Base-by-base conservation (phyloP, 768 basidiomycete genomes). In the Mrakia blollopis region DNA sequence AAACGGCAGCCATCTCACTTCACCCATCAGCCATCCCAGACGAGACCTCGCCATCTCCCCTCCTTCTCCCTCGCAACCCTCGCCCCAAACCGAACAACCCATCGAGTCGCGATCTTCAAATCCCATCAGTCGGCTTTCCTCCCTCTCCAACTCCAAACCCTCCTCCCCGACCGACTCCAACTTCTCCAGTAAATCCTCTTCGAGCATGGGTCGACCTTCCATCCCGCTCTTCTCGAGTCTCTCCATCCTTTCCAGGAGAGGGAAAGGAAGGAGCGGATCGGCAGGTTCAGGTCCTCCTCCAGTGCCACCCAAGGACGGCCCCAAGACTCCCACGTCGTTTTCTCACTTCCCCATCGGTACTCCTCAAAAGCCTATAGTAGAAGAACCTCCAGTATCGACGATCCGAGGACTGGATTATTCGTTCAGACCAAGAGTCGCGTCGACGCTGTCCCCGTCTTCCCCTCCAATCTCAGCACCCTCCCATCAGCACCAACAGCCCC, bases 221-320 rank as follows among this genome's bases (percentile, higher is more conserved):
- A 68, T 68, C 65, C 65, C 65, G 32, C 65, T 68, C 39, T 68
- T 68, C 25, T 68, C 65, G 39, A 68, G 65, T 23, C 37, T 68
- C 13, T 68, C 65, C 5, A 68, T 68, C 65, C 39, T 68, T 1
- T 35, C 35, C 25, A 35, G 65, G 18, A 68, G 44, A 37, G 65
- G 65, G 18, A 68, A 68, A 14, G 21, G 65, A 4, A 37, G 65
- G 18, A 68, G 65, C 65, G 65, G 44, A 23, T 68, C 65, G 65
- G 37, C 65, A 7, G 37, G 37, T 25, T 39, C 65, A 18, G 65
- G 65, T 5, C 65, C 65, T 18, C 65, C 65, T 37, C 65, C 65
- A 0, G 65, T 68, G 5, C 65, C 65, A 4, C 65, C 65, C 3
- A 68, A 68, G 39, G 65, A 68, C 13, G 39, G n/a, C 7, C 65